Evolutionary conservation across 805 yeast species (phyloP), one percentile per base, ranked within the genome.

Genomic region (Henningerozyma blattae): DNA sequence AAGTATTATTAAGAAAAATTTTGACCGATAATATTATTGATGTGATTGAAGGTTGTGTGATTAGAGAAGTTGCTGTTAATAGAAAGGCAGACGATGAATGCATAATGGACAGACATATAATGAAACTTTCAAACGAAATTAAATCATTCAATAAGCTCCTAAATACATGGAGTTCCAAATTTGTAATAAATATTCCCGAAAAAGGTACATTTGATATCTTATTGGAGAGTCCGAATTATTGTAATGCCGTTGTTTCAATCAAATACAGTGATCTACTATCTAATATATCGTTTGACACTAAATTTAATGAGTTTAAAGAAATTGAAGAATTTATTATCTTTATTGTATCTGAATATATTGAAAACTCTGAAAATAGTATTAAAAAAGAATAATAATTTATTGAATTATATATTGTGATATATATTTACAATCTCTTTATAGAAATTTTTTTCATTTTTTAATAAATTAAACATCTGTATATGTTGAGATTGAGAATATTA

Each of bases 251-350:
- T 5, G 45, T 52, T 4, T 32, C 33, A 8, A 40, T 56, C 13
- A 42, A 39, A 28, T 55, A 46, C 28, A 36, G 40, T 8, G 27
- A 19, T 8, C 17, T 34, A 3, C 18, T 33, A 12, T 32, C 32
- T 15, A 36, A 24, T 2, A 39, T 31, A 12, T 26, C 37, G 12
- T 54, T 52, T 29, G 46, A 53, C 27, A 43, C 58, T 12, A 40
- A 41, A 13, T 56, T 56, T 38, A 39, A 56, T 1, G 58, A 56
- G 28, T 53, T 56, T 30, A 53, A 52, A 33, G 59, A 53, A 32
- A 36, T 53, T 14, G 61, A 56, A 37, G 61, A 56, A 25, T 54
- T 54, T 28, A 37, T 54, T 30, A 53, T 51, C 39, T 56, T 54
- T 33, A 45, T 55, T 18, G 46, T 53, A 10, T 41, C 38, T 30